These are phyloP conservation scores for Globisporangium viniferum DNA, from an alignment of 352 stramenopile species.

Conservation along the genomic window DNA sequence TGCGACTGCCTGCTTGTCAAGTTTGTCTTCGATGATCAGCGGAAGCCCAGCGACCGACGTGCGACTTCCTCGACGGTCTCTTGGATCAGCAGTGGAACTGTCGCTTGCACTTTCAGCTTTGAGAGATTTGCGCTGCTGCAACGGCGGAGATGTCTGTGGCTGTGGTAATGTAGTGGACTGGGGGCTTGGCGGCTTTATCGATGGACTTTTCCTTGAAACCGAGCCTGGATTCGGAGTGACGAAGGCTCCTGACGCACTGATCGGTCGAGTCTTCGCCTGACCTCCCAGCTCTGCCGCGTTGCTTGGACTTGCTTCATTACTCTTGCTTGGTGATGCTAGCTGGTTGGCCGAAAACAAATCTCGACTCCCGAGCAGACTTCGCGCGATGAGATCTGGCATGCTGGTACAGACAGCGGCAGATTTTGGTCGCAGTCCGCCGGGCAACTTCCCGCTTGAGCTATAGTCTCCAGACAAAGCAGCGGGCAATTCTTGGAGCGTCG, in stretches of 20 bases:
- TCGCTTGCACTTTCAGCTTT: background rate
- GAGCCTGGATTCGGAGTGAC: constrained; percentile 21
- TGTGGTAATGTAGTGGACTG: background rate
- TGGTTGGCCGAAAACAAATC: background rate
- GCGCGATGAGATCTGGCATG: constrained; percentile 30
- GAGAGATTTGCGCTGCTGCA: constrained; percentile 5
- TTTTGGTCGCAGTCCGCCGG: constrained; percentile 29
- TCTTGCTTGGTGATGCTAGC: background rate
- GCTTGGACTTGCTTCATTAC: background rate
- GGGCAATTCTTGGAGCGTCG: constrained; percentile 8
- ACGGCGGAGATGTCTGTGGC: background rate
- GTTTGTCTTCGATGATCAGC: constrained; percentile 27
- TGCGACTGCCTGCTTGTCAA: background rate
- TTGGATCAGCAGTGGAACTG: background rate
- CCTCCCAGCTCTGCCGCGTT: background rate
- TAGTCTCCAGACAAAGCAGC: background rate
- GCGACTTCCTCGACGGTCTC: constrained; percentile 16
- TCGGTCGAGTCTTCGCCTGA: constrained; percentile 18
- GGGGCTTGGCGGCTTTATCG: background rate
- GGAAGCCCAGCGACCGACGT: constrained; percentile 21
- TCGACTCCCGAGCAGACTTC: constrained; percentile 5
- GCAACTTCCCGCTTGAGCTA: background rate
- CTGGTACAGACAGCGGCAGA: constrained; percentile 49
- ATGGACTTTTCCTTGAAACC: background rate
- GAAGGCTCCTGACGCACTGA: constrained; percentile 27